These are phyloP conservation scores for Acacia acuminata DNA, from an alignment of 306 rosid species.

Conservation along the genomic window DNA sequence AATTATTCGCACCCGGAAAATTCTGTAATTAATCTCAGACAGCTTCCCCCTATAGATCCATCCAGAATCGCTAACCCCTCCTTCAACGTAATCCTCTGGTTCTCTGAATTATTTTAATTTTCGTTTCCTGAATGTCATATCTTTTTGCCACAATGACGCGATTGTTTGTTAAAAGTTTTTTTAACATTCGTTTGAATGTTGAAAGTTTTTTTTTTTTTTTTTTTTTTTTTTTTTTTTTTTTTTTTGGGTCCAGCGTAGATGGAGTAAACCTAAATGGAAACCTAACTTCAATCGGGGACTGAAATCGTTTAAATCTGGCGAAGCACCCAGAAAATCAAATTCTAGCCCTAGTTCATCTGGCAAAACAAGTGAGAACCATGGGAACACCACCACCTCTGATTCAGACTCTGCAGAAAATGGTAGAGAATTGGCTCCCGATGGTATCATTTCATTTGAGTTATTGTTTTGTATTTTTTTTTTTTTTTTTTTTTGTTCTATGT, in stretches of 20 bases:
- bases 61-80: slow-evolving; percentile 5
- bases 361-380: slow-evolving; percentile 7
- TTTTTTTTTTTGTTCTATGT: neutral
- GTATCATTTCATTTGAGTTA: neutral
- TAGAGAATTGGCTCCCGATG: slow-evolving; percentile 9
- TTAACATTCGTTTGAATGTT: neutral
- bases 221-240: neutral
- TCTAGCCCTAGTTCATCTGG: slow-evolving; percentile 6
- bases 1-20: neutral
- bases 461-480: neutral
- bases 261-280: slow-evolving; percentile 26
- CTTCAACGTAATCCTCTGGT: slow-evolving; percentile 25
- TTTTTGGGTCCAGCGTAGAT: slow-evolving; percentile 33
- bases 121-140: neutral
- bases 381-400: neutral
- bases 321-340: neutral
- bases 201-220: neutral
- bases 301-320: slow-evolving; percentile 5
- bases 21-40: slow-evolving; percentile 23
- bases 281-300: slow-evolving; percentile 6
- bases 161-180: neutral
- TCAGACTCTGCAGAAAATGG: slow-evolving; percentile 38
- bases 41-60: slow-evolving; percentile 43
- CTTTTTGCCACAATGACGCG: neutral
- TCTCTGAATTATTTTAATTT: neutral